Evolutionary conservation across 2,329 filamentous ascomycete species (phyloP), one percentile per base, ranked within the genome.

Genomic region (Curvularia verruculosa): DNA sequence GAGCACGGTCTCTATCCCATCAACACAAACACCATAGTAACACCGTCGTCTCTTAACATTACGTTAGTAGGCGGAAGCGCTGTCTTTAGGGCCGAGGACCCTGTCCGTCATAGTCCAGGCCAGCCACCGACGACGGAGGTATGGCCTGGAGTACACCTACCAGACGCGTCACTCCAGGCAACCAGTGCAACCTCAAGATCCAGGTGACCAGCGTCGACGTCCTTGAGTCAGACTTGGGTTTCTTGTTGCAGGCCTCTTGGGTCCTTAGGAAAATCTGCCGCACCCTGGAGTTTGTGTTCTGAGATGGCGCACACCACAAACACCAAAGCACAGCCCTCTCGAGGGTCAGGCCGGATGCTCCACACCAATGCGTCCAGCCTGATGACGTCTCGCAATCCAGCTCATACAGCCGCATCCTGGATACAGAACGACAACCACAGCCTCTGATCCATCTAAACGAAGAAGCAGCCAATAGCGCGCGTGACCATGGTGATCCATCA

Each of bases 401-500:
- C 34, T 37, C 46, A 29, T 37, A 23, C 23, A 15, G 39, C 10
- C 34, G 18, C 12, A 15, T n/a, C 23, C 12, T 49, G 23, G 29
- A 23, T 13, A 15, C n/a, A 8, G 23, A 39, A 39, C 13, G 23
- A 13, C 13, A 15, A 13, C 24, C 46, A 28, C n/a, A 26, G 8
- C 37, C 15, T 28, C 34, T 26, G 21, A 13, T 28, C 21, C n/a
- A 26, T 15, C 23, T 49, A 9, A 13, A 21, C 24, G 34, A 28
- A 43, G 29, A 29, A 8, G 13, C 23, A 31, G 24, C 36, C 34
- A 34, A 47, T 47, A 34, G 18, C 24, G 49, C 46, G 34, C 28
- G 36, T 45, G 28, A 34, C 39, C 29, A 49, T 19, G 21, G 40
- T 52, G 34, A 54, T 49, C 49, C 39, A 48, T 44, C 23, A 48